Base-by-base conservation (phyloP, 768 basidiomycete genomes). In the Boletus subparvulus region DNA sequence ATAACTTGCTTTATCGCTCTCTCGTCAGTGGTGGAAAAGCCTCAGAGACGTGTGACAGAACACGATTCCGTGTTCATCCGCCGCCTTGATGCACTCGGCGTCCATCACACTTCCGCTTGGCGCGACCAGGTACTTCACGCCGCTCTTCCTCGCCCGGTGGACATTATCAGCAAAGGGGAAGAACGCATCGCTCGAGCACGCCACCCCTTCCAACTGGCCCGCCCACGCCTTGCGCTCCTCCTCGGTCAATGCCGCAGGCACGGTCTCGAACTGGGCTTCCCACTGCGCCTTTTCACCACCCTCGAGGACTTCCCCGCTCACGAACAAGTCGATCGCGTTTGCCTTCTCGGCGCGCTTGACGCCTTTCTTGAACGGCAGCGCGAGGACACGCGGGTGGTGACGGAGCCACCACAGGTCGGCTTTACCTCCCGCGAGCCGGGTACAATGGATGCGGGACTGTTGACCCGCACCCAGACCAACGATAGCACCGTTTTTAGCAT, bases 131-230 rank as follows among this genome's bases (percentile, higher is more conserved):
- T 97, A 98, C 69, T 76, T 84, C 47, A 94, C 95, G 0, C 97
- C 97, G 59, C 93, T 95, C 80, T 90, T 88, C 73, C 83, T 80
- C 49, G 93, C 92, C 44, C 97, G 81, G 70, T 98, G 91, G 35
- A 99, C 96, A 65, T 98, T 99, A 69, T 99, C 97, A 13, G 96
- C 83, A 85, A 98, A 98, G 17, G 97, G 97, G 94, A 98, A 98
- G 83, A 99, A 99, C 49, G 96, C 97, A 63, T 99, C 97, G 58
- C 92, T 94, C 33, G 92, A 91, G 74, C 97, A 96, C 7, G 90
- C 86, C 49, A 98, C 96, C 21, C 85, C 90, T 57, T 88, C 86
- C 54, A 98, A 76, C 75, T 87, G 76, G 45, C 64, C 73, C 49
- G 83, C 84, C 83, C 94, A 95, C 50, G 83, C 82, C 66, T 78